Evolutionary conservation across 768 basidiomycete species (phyloP), one percentile per base, ranked within the genome.

Genomic region (Amanita pallidorosea): DNA sequence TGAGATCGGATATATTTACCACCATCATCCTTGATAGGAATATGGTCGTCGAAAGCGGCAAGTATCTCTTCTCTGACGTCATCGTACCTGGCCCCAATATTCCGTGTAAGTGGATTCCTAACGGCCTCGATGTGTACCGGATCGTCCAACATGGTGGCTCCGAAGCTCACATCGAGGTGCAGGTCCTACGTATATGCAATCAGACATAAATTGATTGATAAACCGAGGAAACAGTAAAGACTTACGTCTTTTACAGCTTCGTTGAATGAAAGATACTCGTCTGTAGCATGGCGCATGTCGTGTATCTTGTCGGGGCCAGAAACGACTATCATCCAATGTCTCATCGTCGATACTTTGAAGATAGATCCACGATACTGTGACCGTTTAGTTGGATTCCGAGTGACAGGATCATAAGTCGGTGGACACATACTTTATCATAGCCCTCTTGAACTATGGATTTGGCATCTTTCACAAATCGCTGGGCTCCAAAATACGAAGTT

Each of bases 291-390:
- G 9, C 1, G 1, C 1, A 29, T 29, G 9, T 29, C 29, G 9
- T 9, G 29, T 29, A 29, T 8, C 8, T 66, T 62, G 22, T 62
- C 53, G 0, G 61, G 61, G 1, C 73, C 69, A 9, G 68, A 65
- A 23, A 72, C 61, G 7, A 78, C 58, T 13, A 77, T 65, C 6
- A 69, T 49, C 77, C 78, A 80, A 41, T 65, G 62, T 33, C 70
- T 63, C 36, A 74, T 56, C 44, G 63, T 62, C 0, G 75, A 61
- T 5, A 79, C 61, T 58, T 70, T 73, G 61, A 76, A 80, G 7
- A 61, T 48, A 31, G 55, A 52, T 37, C 58, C 56, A 22, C 55
- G 58, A 51, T 60, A 61, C 65, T 63, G 34, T 15, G 2, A 43
- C 33, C 8, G 5, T 8, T 15, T 2, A 22, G 4, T 34, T 8